Evolutionary conservation across 2,329 filamentous ascomycete species (phyloP), one percentile per base, ranked within the genome.

Genomic region (Immersiporthe knoxdaviesiana): DNA sequence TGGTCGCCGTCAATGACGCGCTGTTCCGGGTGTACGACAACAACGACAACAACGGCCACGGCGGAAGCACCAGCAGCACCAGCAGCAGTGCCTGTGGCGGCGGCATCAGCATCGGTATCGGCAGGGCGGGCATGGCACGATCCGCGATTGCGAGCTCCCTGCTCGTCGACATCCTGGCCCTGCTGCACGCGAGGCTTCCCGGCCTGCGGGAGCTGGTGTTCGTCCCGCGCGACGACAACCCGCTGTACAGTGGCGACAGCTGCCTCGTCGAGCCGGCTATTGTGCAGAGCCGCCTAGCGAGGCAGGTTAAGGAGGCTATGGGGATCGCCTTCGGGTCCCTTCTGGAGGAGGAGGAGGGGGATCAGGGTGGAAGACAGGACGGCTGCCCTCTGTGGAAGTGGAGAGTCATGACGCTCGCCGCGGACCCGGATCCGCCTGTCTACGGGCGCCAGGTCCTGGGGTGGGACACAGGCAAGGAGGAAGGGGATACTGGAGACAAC

Each of bases 1-100:
- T 80, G 14, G 73, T 85, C 30, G 84, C 84, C 44, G 76, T 86
- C 66, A 83, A 80, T 73, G 83, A 84, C 70, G 77, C 77, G 3
- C 75, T 85, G 27, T 81, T 84, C 70, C 73, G 73, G 68, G 73
- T 78, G 27, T 39, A 70, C 61, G 21, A 59, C 35, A 35, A 8
- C 35, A 35, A 35, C 35, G 35, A 35, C n/a, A n/a, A n/a, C 24
- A 27, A 27, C 44, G 62, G 30, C 7, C 12, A 21, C 32, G 18
- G 44, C 62, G 30, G 47, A 1, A 18, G 30, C 21, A 44, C 16
- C 10, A 12, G 30, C 10, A n/a, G n/a, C n/a, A 35, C 8, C 35
- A 35, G n/a, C n/a, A n/a, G n/a, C 35, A 35, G 4, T 4, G 4
- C 35, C 35, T 35, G 35, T 35, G 62, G 32, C 47, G 41, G 44